A percentile compares a stretch with the other conserved stretches of the same genome.
Conservation (phyloP, 2,329 filamentous ascomycete species). For the Xylaria sp. region DNA sequence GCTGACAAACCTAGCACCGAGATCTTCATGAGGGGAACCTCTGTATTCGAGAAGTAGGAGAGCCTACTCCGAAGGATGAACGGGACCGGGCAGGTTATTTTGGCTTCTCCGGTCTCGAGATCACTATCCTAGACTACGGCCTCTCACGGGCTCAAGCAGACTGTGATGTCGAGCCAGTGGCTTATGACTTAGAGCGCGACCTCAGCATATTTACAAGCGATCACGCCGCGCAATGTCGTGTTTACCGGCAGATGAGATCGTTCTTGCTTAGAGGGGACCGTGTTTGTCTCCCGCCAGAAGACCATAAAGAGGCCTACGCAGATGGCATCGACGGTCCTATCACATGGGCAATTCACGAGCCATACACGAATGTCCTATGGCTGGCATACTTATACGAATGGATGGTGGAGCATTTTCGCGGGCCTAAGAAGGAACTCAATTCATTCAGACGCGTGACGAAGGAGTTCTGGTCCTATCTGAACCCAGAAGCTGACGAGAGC, state of each 20-base stretch:
- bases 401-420: constrained; percentile 58
- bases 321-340: constrained; percentile 59
- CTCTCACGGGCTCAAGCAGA: constrained; percentile 65
- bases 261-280: constrained; percentile 64
- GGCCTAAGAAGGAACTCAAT: constrained; percentile 57
- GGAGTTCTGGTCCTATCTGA: constrained; percentile 65
- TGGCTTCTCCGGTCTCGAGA: constrained; percentile 69
- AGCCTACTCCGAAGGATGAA: constrained; percentile 48
- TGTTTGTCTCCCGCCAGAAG: constrained; percentile 58
- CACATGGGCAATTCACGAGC: constrained; percentile 64
- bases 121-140: constrained; percentile 73
- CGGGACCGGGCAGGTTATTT: constrained; percentile 55
- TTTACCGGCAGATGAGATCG: constrained; percentile 71
- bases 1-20: constrained; percentile 60
- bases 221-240: constrained; percentile 67
- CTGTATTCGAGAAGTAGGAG: constrained; percentile 61
- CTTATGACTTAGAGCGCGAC: constrained; percentile 69
- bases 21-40: constrained; percentile 74
- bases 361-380: constrained; percentile 74
- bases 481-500: constrained; percentile 59
- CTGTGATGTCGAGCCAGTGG: constrained; percentile 55
- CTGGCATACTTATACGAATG: constrained; percentile 70
- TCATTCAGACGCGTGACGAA: constrained; percentile 60
- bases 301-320: constrained; percentile 60
- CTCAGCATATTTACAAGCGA: constrained; percentile 69